Percentiles rank a stretch among this genome's conserved stretches.
These are phyloP conservation scores for Ophiocordyceps camponoti-floridani DNA, from an alignment of 2,329 filamentous ascomycete species.

Conservation along the genomic window DNA sequence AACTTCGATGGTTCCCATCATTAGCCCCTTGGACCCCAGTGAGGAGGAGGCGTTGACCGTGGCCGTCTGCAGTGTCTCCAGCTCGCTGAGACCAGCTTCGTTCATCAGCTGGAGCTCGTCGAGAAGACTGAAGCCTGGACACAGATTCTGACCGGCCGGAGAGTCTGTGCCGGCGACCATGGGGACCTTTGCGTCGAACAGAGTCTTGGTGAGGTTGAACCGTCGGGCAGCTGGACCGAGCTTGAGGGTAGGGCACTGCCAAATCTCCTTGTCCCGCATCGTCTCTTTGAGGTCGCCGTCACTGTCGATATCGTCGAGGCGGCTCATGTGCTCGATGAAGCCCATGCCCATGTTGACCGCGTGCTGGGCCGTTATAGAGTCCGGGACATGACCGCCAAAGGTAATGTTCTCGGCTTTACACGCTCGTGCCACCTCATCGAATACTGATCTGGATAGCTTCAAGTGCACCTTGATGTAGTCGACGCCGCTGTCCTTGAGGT, in stretches of 20 bases:
- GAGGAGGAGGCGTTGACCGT: neutral
- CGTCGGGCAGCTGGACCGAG: neutral
- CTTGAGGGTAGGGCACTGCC: neutral
- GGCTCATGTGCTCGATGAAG: constrained; percentile 1
- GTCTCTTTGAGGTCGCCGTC: neutral
- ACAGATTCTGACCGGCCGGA: neutral
- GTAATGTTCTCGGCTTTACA: neutral
- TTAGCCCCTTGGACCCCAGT: neutral
- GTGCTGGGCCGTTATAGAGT: neutral
- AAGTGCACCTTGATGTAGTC: constrained; percentile 1
- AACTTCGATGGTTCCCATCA: neutral
- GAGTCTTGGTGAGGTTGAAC: neutral
- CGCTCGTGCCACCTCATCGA: neutral
- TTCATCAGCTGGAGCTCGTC: constrained; percentile 1
- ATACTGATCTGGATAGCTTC: neutral
- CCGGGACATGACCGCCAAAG: neutral
- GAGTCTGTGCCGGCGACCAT: neutral
- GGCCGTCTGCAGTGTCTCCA: neutral
- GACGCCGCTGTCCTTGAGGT: neutral
- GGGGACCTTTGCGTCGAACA: neutral
- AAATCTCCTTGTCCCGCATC: neutral
- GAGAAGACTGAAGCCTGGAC: neutral
- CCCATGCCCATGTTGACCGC: neutral
- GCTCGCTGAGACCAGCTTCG: neutral
- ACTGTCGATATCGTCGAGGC: neutral